Evolutionary conservation across 768 basidiomycete genomes (phyloP), one percentile per base, ranked within the genome.

Genomic region (Gyrodon lividus): DNA sequence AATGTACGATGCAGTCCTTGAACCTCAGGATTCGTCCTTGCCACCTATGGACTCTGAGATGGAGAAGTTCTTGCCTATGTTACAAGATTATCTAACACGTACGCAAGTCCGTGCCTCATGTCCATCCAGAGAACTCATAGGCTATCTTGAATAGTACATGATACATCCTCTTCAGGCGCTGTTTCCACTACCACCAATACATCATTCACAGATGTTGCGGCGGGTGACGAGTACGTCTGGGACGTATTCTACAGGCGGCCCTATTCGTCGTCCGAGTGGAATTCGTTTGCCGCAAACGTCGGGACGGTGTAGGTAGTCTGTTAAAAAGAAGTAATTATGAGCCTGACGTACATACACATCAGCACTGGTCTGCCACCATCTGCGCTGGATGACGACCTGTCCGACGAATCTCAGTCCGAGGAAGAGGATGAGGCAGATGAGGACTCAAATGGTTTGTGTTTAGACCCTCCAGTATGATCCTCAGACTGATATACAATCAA

Each of bases 201-300:
- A 16, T 10, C 40, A 31, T 28, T 33, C 24, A 13, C 39, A 12
- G 17, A 50, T 38, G 30, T 14, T 5, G 1, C 34, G 13, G 19
- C 59, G 50, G n/a, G 64, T 4, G 77, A 77, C 23, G 89, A 90
- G 59, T 92, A 88, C 57, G 89, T 92, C 20, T 91, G 85, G 82
- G 89, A 92, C 60, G 80, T 92, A 19, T 92, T 90, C 62, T 90
- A 89, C 58, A 86, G 86, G 56, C 75, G 83, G 20, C 83, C 84
- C 0, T 75, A 77, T 17, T 76, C 81, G 10, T 65, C 81, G 35
- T 75, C 74, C 16, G 83, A 86, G 66, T 83, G 84, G 77, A 80
- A 80, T 48, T 74, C 78, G 17, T 74, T 72, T 6, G 74, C 73
- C 1, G 79, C 80, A 5, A 77, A 77, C 41, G 70, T 87, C 48